These are phyloP conservation scores for Groenewaldozyma sp. DNA, from an alignment of 1,139 yeast species.

Conservation along the genomic window DNA sequence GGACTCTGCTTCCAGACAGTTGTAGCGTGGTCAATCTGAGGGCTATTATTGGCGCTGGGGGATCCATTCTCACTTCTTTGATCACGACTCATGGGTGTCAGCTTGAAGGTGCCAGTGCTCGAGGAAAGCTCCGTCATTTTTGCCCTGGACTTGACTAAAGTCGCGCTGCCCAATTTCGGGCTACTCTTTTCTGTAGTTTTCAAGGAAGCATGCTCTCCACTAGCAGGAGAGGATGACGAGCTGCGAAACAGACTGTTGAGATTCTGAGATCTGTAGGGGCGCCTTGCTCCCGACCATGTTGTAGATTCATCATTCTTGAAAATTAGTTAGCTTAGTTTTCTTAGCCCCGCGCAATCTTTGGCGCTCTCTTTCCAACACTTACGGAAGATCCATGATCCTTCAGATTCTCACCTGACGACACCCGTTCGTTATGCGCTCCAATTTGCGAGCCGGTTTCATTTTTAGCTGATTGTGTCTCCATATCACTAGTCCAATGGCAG, in stretches of 20 bases:
- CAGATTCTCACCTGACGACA: too few relatives aligned
- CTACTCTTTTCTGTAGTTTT: slow-evolving; percentile 3
- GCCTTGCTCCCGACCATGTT: too few relatives aligned
- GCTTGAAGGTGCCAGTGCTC: slow-evolving; percentile 28
- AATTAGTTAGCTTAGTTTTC: too few relatives aligned
- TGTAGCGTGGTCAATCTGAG: slow-evolving; percentile 19
- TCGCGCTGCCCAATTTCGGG: slow-evolving; percentile 11
- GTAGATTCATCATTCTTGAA: too few relatives aligned
- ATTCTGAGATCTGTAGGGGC: slow-evolving; percentile 32
- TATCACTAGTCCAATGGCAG: too few relatives aligned
- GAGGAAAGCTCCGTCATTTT: slow-evolving; percentile 23
- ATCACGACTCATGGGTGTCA: slow-evolving; percentile 27
- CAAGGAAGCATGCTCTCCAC: neutral
- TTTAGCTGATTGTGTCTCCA: too few relatives aligned
- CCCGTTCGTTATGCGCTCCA: too few relatives aligned
- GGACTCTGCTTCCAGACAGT: slow-evolving; percentile 22
- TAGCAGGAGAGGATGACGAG: slow-evolving; percentile 9
- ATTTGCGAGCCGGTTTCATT: too few relatives aligned
- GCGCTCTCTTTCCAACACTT: too few relatives aligned
- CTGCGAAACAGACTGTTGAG: slow-evolving; percentile 29
- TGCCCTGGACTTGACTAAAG: slow-evolving; percentile 16
- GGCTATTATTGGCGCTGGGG: slow-evolving; percentile 17
- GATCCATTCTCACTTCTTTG: slow-evolving; percentile 10
- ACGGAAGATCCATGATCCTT: too few relatives aligned
- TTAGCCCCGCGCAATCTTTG: too few relatives aligned